A percentile compares a stretch with the other conserved stretches of the same genome.
Evolutionary conservation across 2,329 filamentous ascomycete genomes (phyloP).

Genomic region (Epichloe bromicola): DNA sequence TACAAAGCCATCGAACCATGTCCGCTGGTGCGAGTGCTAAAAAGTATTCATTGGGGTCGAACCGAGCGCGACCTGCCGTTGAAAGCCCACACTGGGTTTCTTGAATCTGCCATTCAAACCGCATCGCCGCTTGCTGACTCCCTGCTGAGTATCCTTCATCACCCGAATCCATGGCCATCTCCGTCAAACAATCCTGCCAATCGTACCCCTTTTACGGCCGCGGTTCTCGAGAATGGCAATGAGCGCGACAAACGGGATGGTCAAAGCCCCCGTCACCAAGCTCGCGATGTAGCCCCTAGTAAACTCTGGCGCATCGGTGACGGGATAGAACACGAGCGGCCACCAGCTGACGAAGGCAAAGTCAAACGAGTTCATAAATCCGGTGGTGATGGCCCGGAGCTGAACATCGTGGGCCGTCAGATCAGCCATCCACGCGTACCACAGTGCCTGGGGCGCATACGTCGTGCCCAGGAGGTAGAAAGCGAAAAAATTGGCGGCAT

Average conservation of each 20-base stretch:
- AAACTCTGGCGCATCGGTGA: conserved; percentile 26
- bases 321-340: conserved; percentile 27
- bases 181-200: conserved; percentile 12
- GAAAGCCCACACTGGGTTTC: not conserved
- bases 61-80: not conserved
- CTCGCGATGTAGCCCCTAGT: conserved; percentile 26
- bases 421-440: conserved; percentile 35
- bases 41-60: not conserved
- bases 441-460: conserved; percentile 31
- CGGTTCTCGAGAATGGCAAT: conserved; percentile 24
- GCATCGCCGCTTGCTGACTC: not conserved
- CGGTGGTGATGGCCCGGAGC: conserved; percentile 29
- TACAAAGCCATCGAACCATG: not conserved
- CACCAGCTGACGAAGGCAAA: conserved; percentile 29
- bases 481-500: conserved; percentile 28
- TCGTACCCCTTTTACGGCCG: conserved; percentile 12
- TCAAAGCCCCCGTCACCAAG: conserved; percentile 22
- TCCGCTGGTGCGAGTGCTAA: not conserved
- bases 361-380: conserved; percentile 30
- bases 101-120: not conserved
- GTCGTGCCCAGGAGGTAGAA: conserved; percentile 31
- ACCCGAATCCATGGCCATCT: not conserved
- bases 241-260: conserved; percentile 22
- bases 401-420: conserved; percentile 26
- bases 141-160: not conserved